phyloP scores from a whole-genome alignment of 306 rosid genomes.

The Fragaria nilgerrensis region DNA sequence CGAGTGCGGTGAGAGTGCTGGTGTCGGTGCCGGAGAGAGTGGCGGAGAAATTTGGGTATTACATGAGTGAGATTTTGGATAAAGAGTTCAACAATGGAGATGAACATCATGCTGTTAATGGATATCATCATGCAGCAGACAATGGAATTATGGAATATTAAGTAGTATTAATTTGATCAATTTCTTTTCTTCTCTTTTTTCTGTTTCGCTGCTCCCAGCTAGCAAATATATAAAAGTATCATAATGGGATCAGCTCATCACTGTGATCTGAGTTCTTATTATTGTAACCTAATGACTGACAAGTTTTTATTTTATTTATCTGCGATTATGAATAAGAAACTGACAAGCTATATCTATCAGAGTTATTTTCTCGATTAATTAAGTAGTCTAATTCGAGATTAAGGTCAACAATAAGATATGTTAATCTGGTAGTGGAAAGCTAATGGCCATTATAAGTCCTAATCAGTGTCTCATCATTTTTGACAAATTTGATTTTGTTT shows the following conservation, averaged over 20 bases:
- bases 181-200: not conserved
- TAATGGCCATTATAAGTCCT: not conserved
- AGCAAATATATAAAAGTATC: not conserved
- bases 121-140: conserved; percentile 20
- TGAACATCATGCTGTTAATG: conserved; percentile 9
- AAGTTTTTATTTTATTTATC: not conserved
- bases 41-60: conserved; percentile 42
- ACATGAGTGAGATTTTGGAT: conserved; percentile 40
- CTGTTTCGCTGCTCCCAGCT: not conserved
- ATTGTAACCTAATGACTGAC: conserved; percentile 1
- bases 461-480: not conserved
- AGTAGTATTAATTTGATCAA: not conserved
- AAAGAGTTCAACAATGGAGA: conserved; percentile 18
- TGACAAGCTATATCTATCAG: not conserved
- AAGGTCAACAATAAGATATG: not conserved
- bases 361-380: not conserved
- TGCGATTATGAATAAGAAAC: not conserved
- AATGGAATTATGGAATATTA: conserved; percentile 23
- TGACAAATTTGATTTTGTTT: not conserved
- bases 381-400: not conserved
- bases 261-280: not conserved
- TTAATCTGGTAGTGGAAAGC: not conserved
- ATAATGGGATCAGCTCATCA: conserved; percentile 7
- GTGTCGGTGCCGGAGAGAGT: conserved; percentile 68
- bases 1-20: conserved; percentile 52